phyloP scores from a whole-genome alignment of 495 filamentous ascomycete genomes.

The Articulospora tetracladia region DNA sequence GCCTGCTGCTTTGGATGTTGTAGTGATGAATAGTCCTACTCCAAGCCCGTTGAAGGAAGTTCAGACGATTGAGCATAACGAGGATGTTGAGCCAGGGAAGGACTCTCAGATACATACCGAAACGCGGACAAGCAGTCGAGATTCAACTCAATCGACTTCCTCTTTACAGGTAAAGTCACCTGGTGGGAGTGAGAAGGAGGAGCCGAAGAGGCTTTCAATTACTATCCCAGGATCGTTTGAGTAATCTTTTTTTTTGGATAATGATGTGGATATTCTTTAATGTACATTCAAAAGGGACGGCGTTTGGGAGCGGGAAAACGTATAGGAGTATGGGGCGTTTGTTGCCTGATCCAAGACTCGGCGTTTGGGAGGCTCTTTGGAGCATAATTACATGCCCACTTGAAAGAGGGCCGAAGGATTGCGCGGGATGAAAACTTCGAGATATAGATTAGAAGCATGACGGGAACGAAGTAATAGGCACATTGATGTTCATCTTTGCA shows the following conservation, averaged over 20 bases:
- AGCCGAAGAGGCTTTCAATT: conserved; percentile 22
- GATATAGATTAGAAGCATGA: conserved; percentile 8
- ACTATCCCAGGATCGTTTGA: conserved; percentile 25
- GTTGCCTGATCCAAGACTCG: not conserved
- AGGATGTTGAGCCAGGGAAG: not conserved
- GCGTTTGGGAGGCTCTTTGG: conserved; percentile 10
- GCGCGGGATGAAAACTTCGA: not conserved
- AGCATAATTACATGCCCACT: conserved; percentile 16
- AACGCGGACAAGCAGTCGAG: conserved; percentile 4
- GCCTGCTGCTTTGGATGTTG: not conserved
- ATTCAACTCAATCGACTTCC: conserved; percentile 15
- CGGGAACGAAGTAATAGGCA: not conserved
- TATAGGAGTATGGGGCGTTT: not conserved
- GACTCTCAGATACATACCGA: not conserved
- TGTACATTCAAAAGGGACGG: conserved; percentile 4
- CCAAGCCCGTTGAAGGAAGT: not conserved
- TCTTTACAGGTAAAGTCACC: conserved; percentile 13
- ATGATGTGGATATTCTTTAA: not conserved
- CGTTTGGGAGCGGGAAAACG: conserved; percentile 4
- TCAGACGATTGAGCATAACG: not conserved
- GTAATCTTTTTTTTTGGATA: not conserved
- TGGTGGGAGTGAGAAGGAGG: conserved; percentile 11
- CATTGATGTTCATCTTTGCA: not conserved
- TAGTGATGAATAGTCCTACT: not conserved
- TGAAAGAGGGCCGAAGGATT: not conserved